Evolutionary conservation across 495 filamentous ascomycete genomes (phyloP).

Genomic region (Xylaria flabelliformis): DNA sequence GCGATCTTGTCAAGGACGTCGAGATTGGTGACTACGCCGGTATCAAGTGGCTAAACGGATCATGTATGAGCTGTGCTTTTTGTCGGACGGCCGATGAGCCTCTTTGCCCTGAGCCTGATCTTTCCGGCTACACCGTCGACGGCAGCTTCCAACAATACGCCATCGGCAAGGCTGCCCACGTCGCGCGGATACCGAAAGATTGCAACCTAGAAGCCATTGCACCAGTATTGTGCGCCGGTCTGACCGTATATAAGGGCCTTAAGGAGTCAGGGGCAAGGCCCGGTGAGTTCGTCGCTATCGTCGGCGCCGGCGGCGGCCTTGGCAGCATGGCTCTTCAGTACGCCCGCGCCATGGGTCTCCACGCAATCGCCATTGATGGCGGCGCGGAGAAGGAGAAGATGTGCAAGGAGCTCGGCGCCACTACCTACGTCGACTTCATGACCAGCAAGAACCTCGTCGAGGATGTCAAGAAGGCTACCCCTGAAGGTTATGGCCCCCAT

Average conservation of each 20-base stretch:
- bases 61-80: constrained; percentile 78
- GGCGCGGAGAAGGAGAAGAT: constrained; percentile 78
- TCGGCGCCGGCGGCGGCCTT: constrained; percentile 87
- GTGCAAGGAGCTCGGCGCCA: constrained; percentile 70
- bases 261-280: constrained; percentile 79
- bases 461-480: constrained; percentile 81
- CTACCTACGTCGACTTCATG: constrained; percentile 78
- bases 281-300: constrained; percentile 82
- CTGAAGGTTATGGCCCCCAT: constrained; percentile 82
- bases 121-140: constrained; percentile 91
- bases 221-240: constrained; percentile 84
- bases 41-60: constrained; percentile 91
- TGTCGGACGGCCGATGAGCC: constrained; percentile 71
- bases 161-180: constrained; percentile 83
- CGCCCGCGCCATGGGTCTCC: constrained; percentile 86
- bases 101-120: constrained; percentile 71
- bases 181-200: constrained; percentile 78
- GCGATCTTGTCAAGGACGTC: constrained; percentile 73
- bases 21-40: constrained; percentile 82
- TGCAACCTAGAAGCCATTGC: constrained; percentile 77
- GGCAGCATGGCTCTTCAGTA: constrained; percentile 86
- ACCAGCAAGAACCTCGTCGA: constrained; percentile 75
- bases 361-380: constrained; percentile 77
- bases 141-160: constrained; percentile 93
- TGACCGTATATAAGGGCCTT: constrained; percentile 92